Conservation (phyloP, 2,329 filamentous ascomycete species). For the Pezicula rhizophila region DNA sequence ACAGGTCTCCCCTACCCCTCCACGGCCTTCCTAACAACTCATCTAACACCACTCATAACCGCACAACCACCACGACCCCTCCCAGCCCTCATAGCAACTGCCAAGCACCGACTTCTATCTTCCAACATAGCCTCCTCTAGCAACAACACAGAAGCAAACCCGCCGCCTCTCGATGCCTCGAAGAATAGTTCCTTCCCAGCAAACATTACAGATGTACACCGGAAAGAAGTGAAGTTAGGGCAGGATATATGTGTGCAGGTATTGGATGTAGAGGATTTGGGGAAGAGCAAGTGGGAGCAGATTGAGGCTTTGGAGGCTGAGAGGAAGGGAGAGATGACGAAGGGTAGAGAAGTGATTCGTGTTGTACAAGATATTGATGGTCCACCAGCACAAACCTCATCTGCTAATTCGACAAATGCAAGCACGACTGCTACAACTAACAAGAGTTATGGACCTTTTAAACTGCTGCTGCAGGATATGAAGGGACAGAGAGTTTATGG, state of each 20-base stretch:
- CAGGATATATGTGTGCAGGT: slow-evolving; percentile 72
- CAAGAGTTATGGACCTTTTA: slow-evolving; percentile 53
- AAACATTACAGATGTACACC: slow-evolving; percentile 45
- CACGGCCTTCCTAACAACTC: slow-evolving; percentile 16
- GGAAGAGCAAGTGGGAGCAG: slow-evolving; percentile 76
- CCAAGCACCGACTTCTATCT: slow-evolving; percentile 71
- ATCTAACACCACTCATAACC: slow-evolving; percentile 45
- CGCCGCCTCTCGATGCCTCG: slow-evolving; percentile 42
- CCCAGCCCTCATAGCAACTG: slow-evolving; percentile 69
- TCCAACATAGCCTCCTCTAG: slow-evolving; percentile 52
- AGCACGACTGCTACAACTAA: slow-evolving; percentile 2
- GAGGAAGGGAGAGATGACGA: slow-evolving; percentile 65
- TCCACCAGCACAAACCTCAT: slow-evolving; percentile 29
- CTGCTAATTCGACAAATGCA: slow-evolving; percentile 28
- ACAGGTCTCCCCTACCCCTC: slow-evolving; percentile 13
- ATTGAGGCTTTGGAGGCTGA: slow-evolving; percentile 73
- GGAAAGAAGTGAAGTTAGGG: slow-evolving; percentile 50
- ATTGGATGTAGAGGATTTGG: slow-evolving; percentile 78
- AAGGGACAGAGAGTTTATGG: slow-evolving; percentile 63
- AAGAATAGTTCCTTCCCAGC: slow-evolving; percentile 47
- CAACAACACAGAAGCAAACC: slow-evolving; percentile 21
- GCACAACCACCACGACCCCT: slow-evolving; percentile 44
- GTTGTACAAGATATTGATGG: slow-evolving; percentile 43
- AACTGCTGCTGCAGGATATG: slow-evolving; percentile 76
- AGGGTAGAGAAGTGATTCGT: slow-evolving; percentile 76